Evolutionary conservation across 192 early-diverging fungal genomes (phyloP).

Genomic region (Entophlyctis helioformis): DNA sequence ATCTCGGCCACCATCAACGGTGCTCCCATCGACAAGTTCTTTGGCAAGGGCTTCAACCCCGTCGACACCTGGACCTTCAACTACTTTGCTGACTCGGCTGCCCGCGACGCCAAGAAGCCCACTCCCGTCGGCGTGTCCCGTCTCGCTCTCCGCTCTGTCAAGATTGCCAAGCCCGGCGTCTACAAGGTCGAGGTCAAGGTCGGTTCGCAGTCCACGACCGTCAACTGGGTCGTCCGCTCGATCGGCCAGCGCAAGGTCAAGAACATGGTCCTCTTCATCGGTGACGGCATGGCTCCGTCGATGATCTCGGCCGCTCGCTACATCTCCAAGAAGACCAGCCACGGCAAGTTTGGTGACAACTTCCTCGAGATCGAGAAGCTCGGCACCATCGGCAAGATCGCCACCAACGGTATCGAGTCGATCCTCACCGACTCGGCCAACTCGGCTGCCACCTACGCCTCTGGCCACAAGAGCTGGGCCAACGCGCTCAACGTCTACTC

Average conservation of each 20-base stretch:
- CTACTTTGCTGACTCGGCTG: conserved; percentile 30
- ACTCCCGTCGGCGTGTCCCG: conserved; percentile 32
- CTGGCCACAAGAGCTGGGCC: conserved; percentile 44
- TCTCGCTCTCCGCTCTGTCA: conserved; percentile 2
- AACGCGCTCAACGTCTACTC: conserved; percentile 48
- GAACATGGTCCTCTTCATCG: no score
- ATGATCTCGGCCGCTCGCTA: conserved; percentile 53
- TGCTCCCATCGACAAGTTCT: conserved; percentile 20
- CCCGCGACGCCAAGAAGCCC: no score
- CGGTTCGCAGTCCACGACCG: no score
- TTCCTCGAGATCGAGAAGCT: conserved; percentile 20
- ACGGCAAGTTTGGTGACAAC: conserved; percentile 45
- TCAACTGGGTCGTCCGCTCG: no score
- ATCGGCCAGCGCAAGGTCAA: no score
- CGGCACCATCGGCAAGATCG: no score
- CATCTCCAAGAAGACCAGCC: conserved; percentile 38
- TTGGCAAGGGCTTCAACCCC: conserved; percentile 32
- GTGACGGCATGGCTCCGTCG: no score
- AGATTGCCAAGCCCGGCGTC: no score
- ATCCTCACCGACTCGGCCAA: conserved; percentile 61
- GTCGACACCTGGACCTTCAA: conserved; percentile 37
- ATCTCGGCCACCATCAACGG: conserved; percentile 38
- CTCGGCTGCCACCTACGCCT: no score
- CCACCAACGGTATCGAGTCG: conserved; percentile 50
- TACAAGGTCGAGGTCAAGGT: no score